These are phyloP conservation scores for Afroboletus lepidellus DNA, from an alignment of 1,284 basidiomycete genomes.

Conservation along the genomic window DNA sequence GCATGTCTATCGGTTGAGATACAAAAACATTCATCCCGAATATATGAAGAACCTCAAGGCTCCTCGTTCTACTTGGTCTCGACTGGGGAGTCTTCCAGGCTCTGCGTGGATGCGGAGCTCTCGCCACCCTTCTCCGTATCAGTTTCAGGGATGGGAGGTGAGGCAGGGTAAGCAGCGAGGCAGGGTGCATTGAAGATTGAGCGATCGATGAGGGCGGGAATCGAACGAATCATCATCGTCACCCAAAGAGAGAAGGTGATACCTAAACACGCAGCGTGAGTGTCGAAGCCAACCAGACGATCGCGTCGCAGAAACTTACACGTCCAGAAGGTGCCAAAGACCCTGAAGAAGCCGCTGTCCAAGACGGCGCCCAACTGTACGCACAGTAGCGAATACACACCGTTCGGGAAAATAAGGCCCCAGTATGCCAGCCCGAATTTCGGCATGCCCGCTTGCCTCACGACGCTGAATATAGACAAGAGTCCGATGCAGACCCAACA, in stretches of 20 bases:
- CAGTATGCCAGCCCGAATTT: conserved; percentile 46
- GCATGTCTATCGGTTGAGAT: neutral
- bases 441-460: conserved; percentile 26
- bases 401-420: conserved; percentile 52
- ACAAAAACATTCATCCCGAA: neutral
- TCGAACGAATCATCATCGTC: conserved; percentile 40
- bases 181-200: conserved; percentile 46
- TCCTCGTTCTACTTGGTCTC: conserved; percentile 2
- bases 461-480: conserved; percentile 34
- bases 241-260: conserved; percentile 49
- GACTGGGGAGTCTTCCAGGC: neutral
- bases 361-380: conserved; percentile 46
- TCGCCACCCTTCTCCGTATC: conserved; percentile 14
- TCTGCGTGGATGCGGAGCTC: neutral
- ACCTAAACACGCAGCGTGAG: conserved; percentile 21
- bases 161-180: conserved; percentile 18
- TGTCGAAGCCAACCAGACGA: neutral
- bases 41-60: neutral
- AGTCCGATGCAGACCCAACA: conserved; percentile 44
- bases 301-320: conserved; percentile 25
- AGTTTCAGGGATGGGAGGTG: conserved; percentile 4
- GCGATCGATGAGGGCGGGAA: conserved; percentile 43
- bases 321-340: conserved; percentile 38
- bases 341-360: conserved; percentile 44
- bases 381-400: conserved; percentile 47